phyloP scores from a whole-genome alignment of 2,329 filamentous ascomycete species.

The Claviceps digitariae region DNA sequence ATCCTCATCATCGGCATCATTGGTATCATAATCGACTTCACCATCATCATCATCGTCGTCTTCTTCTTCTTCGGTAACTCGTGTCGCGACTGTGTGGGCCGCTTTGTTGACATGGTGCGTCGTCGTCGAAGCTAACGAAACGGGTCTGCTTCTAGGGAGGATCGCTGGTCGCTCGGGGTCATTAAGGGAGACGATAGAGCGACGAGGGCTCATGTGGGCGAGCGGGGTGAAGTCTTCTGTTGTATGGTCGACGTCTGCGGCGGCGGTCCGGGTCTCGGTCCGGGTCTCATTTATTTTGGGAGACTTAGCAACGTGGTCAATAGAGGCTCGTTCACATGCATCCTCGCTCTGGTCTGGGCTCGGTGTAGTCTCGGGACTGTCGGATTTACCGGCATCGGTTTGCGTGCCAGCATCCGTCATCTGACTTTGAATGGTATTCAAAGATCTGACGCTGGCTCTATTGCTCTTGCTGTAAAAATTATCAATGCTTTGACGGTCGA shows the following conservation, averaged over 20 bases:
- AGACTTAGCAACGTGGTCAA: constrained; percentile 22
- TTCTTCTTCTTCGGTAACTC: constrained; percentile 9
- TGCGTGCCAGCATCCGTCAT: constrained; percentile 58
- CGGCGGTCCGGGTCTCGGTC: constrained; percentile 7
- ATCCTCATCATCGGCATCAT: constrained; percentile 27
- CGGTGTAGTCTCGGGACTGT: constrained; percentile 40
- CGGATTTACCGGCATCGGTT: constrained; percentile 32
- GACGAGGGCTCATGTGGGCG: constrained; percentile 28
- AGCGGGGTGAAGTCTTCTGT: constrained; percentile 40
- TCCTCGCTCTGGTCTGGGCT: constrained; percentile 42
- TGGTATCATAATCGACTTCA: constrained; percentile 13
- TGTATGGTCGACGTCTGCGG: constrained; percentile 43
- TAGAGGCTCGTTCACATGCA: constrained; percentile 27
- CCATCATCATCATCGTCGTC: constrained; percentile 1
- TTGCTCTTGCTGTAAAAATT: constrained; percentile 47
- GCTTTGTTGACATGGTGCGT: constrained; percentile 11
- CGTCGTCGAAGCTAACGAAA: background rate
- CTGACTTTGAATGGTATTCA: constrained; percentile 53
- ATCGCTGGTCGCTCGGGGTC: constrained; percentile 2
- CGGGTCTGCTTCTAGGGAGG: constrained; percentile 6
- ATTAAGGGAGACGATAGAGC: constrained; percentile 20
- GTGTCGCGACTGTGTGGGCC: constrained; percentile 14
- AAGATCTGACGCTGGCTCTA: constrained; percentile 62
- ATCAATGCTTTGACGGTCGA: constrained; percentile 55
- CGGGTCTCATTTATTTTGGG: constrained; percentile 2